Percentiles rank a stretch among this genome's conserved stretches.
These are phyloP conservation scores for Castanea mollissima DNA, from an alignment of 306 rosid species.

Conservation along the genomic window DNA sequence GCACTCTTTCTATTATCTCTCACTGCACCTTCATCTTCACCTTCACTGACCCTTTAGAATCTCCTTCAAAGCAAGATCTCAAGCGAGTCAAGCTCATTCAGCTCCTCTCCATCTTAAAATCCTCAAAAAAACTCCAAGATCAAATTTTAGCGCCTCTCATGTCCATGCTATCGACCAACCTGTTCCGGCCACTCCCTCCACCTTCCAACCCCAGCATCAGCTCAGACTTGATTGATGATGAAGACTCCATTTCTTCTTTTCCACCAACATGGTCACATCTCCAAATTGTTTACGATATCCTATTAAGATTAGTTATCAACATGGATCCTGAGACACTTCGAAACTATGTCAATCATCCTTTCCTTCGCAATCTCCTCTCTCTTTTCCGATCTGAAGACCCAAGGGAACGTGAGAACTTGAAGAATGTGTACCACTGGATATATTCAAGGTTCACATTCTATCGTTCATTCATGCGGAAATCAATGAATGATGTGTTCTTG, in stretches of 20 bases:
- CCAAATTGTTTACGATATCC: conserved; percentile 63
- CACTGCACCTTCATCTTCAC: conserved; percentile 48
- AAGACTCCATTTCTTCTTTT: conserved; percentile 42
- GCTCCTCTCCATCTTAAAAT: conserved; percentile 46
- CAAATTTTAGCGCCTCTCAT: conserved; percentile 43
- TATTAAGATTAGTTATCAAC: conserved; percentile 45
- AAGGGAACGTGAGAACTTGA: conserved; percentile 70
- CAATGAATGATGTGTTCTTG: conserved; percentile 64
- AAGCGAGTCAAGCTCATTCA: conserved; percentile 56
- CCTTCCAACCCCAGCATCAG: conserved; percentile 33
- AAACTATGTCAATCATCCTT: conserved; percentile 36
- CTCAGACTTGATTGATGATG: conserved; percentile 53
- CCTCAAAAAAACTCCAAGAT: conserved; percentile 40
- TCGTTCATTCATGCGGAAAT: conserved; percentile 71
- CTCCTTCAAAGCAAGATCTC: conserved; percentile 57
- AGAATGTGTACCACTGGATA: conserved; percentile 64
- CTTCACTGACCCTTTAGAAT: conserved; percentile 44
- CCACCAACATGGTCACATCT: conserved; percentile 69
- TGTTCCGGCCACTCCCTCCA: conserved; percentile 81
- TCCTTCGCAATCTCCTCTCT: conserved; percentile 53
- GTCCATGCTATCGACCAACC: conserved; percentile 51
- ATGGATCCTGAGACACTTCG: conserved; percentile 37
- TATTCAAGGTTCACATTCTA: conserved; percentile 50
- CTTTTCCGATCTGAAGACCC: conserved; percentile 79
- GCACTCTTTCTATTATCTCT: conserved; percentile 44